Base-by-base conservation (phyloP, 352 stramenopile genomes). In the Blastocystis sp. region DNA sequence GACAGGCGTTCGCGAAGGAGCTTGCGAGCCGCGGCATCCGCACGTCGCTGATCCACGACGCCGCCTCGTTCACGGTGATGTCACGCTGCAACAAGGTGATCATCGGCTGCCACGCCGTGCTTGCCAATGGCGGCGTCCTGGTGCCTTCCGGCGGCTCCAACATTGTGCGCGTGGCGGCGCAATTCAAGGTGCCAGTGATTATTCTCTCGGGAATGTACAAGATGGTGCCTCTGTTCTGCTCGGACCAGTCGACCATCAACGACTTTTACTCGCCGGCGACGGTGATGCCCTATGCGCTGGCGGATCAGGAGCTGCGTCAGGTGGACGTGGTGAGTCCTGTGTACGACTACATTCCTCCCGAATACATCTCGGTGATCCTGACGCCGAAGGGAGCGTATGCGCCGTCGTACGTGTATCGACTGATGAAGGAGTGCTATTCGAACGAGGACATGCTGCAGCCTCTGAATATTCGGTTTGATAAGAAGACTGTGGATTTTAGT, bases 331-430 rank as follows among this genome's bases (percentile, higher is more conserved):
- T 85, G n/a, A 85, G 46, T 51, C 75, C 75, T n/a, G 63, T 85
- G 51, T 85, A 85, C 46, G 75, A 85, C 36, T 85, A 85, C 40
- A 85, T 85, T 34, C 75, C 75, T 29, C 75, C 75, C 21, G 75
- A 85, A 56, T 85, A 85, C 27, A 85, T 85, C 34, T 63, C 57
- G 6, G 29, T 85, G 16, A 76, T 85, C 48, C 57, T 85, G 14
- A 85, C 75, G 32, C 69, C 57, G 29, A 85, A 85, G 40, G 75
- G 75, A 29, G 48, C 32, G 9, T 85, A 85, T 46, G 57, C 75
- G 2, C 75, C 75, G 16, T 85, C 75, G n/a, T 72, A 72, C 59
- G 65, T 85, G 24, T 85, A 73, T 36, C 57, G 75, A 59, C 42
- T 85, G 51, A 85, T 85, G 57, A 54, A 76, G 57, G 75, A 85